Base-by-base conservation (phyloP, 2,329 filamentous ascomycete genomes). In the Stromatinia cepivora region DNA sequence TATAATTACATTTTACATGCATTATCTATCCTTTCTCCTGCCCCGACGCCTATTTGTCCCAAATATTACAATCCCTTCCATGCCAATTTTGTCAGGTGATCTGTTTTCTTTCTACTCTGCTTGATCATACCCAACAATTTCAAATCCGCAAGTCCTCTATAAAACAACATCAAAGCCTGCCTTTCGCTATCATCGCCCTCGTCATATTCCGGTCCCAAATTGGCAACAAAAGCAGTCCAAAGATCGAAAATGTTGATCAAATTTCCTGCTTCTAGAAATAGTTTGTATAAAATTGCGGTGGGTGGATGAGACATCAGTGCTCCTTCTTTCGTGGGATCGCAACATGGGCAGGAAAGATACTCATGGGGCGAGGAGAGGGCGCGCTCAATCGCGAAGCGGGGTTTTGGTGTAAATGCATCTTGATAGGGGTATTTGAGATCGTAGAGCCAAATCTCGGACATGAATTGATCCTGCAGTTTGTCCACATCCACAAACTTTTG, bases 101-200 rank as follows among this genome's bases (percentile, higher is more conserved):
- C 95, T 34, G 89, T 88, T 84, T 97, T 97, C 84, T 94, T 97
- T 81, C 90, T 92, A 77, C 91, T 98, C 71, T 86, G 85, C 82
- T 95, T 97, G 71, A 98, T 86, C 80, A 97, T 90, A 10, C 95
- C 95, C 76, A 99, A 84, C 67, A 90, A 87, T 79, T 90, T 90
- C 78, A 99, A 80, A 79, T 99, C 95, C 0, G 94, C 92, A 72
- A 98, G 80, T 7, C 87, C 92, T 71, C 89, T 86, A 79, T 97
- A 97, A 80, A 98, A 99, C 81, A 92, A 81, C 54, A 93, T 88
- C 80, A 93, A 84, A 10, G 84, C 85, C 59, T 83, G 84, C 72
- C 86, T 82, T 78, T 89, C 86, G 20, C 81, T 81, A 13, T 80
- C 80, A 2, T 83, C 82, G 1, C 74, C 71, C 15, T 74, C 75